phyloP scores from a whole-genome alignment of 2,329 filamentous ascomycete genomes.

The Claviceps maximensis region DNA sequence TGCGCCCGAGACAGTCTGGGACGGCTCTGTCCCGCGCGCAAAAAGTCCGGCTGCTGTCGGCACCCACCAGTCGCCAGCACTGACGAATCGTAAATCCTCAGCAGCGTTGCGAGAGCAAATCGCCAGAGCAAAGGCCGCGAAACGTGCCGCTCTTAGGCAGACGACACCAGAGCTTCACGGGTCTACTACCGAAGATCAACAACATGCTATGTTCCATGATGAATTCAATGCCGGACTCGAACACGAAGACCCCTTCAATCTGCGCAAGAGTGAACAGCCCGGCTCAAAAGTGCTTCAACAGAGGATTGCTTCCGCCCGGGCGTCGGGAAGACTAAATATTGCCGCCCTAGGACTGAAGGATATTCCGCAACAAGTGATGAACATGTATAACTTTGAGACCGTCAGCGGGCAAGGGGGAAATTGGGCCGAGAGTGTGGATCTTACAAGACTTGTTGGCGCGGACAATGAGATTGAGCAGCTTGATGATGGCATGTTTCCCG shows the following conservation, averaged over 20 bases:
- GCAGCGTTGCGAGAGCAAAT: slow-evolving; percentile 77
- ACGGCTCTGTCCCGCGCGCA: slow-evolving; percentile 17
- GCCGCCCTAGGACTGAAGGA: slow-evolving; percentile 67
- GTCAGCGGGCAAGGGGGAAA: slow-evolving; percentile 49
- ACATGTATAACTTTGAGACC: slow-evolving; percentile 76
- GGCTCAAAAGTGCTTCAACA: slow-evolving; percentile 57
- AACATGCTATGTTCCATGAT: slow-evolving; percentile 33
- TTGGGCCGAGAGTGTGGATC: slow-evolving; percentile 87
- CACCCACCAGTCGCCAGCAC: slow-evolving; percentile 9
- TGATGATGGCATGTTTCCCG: slow-evolving; percentile 66
- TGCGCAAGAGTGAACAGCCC: slow-evolving; percentile 41
- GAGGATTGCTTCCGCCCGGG: slow-evolving; percentile 58
- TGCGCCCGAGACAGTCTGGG: slow-evolving; percentile 13
- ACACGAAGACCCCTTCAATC: slow-evolving; percentile 57
- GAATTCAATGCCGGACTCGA: slow-evolving; percentile 36
- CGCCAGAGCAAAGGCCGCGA: slow-evolving; percentile 79
- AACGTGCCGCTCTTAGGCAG: slow-evolving; percentile 37
- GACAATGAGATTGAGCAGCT: slow-evolving; percentile 77
- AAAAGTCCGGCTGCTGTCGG: slow-evolving; percentile 8
- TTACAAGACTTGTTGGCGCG: slow-evolving; percentile 71
- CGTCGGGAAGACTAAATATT: slow-evolving; percentile 75
- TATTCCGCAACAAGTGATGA: slow-evolving; percentile 70
- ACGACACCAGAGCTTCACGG: slow-evolving; percentile 12
- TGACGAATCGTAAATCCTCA: slow-evolving; percentile 51
- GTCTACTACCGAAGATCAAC: slow-evolving; percentile 3